A percentile compares a stretch with the other conserved stretches of the same genome.
Evolutionary conservation across 2,329 filamentous ascomycete genomes (phyloP).

Genomic region (Trichophyton mentagrophytes): DNA sequence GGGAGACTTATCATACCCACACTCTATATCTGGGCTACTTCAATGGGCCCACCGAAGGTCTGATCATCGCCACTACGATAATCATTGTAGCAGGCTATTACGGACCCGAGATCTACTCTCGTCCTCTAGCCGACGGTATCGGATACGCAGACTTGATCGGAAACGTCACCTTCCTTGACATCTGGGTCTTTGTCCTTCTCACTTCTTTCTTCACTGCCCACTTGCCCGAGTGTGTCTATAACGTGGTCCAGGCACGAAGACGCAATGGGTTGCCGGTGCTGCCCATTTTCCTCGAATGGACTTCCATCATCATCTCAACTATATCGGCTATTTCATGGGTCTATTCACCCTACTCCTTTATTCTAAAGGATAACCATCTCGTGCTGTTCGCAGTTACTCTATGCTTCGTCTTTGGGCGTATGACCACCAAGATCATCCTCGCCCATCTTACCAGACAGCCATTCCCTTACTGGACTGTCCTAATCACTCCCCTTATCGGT

Average conservation of each 20-base stretch:
- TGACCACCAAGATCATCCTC: conserved; percentile 98
- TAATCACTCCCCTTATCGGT: conserved; percentile 74
- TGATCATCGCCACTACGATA: conserved; percentile 73
- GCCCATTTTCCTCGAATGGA: conserved; percentile 87
- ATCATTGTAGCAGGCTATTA: conserved; percentile 82
- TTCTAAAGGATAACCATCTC: conserved; percentile 74
- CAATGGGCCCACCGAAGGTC: conserved; percentile 92
- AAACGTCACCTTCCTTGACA: conserved; percentile 63
- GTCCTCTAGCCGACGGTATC: conserved; percentile 57
- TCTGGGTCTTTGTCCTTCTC: conserved; percentile 67
- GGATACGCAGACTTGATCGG: conserved; percentile 53
- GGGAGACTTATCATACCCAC: conserved; percentile 98
- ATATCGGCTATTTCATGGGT: conserved; percentile 68
- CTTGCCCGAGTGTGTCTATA: conserved; percentile 76
- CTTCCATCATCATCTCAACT: conserved; percentile 74
- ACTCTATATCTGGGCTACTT: conserved; percentile 91
- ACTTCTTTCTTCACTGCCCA: conserved; percentile 57
- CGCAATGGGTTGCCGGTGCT: conserved; percentile 59
- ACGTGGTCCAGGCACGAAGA: conserved; percentile 67
- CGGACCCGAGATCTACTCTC: conserved; percentile 76
- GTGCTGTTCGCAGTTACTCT: conserved; percentile 86
- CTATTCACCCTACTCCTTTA: conserved; percentile 71
- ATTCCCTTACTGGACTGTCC: conserved; percentile 92
- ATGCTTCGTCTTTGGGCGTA: conserved; percentile 92
- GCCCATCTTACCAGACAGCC: conserved; percentile 86